These are phyloP conservation scores for Agaricus blazei DNA, from an alignment of 768 basidiomycete genomes.

Conservation along the genomic window DNA sequence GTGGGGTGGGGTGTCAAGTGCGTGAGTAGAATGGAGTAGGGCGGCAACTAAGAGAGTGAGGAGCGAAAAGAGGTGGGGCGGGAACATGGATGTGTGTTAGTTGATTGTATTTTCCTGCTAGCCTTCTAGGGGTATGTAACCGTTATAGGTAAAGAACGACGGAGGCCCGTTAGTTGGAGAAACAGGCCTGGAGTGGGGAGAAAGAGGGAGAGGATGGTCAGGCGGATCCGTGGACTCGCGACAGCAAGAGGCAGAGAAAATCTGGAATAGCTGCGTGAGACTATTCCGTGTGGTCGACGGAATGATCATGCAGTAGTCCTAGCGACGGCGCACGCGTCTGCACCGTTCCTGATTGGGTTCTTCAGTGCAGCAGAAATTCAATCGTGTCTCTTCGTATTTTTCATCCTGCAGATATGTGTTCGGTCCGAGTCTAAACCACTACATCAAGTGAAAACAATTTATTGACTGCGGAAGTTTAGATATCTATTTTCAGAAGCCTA, in stretches of 20 bases:
- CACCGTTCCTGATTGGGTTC: too few relatives aligned
- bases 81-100: neutral
- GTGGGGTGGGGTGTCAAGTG: neutral
- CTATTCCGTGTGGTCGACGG: neutral
- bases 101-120: neutral
- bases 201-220: too few relatives aligned
- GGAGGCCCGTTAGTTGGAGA: slow-evolving; percentile 18
- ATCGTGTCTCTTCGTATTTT: too few relatives aligned
- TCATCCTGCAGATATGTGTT: too few relatives aligned
- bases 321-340: slow-evolving; percentile 7
- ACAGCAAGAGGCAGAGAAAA: too few relatives aligned
- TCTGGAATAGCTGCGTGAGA: neutral
- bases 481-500: neutral
- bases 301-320: slow-evolving; percentile 16
- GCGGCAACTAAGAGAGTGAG: neutral
- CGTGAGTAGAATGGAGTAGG: slow-evolving; percentile 1
- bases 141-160: slow-evolving; percentile 27
- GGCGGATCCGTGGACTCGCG: too few relatives aligned
- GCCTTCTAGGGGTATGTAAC: neutral
- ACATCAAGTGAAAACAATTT: too few relatives aligned
- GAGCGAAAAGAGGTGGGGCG: neutral
- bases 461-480: too few relatives aligned
- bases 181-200: too few relatives aligned
- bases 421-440: too few relatives aligned
- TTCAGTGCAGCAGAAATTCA: too few relatives aligned